Conservation (phyloP, 2,329 filamentous ascomycete species). For the Xylariaceae sp. region DNA sequence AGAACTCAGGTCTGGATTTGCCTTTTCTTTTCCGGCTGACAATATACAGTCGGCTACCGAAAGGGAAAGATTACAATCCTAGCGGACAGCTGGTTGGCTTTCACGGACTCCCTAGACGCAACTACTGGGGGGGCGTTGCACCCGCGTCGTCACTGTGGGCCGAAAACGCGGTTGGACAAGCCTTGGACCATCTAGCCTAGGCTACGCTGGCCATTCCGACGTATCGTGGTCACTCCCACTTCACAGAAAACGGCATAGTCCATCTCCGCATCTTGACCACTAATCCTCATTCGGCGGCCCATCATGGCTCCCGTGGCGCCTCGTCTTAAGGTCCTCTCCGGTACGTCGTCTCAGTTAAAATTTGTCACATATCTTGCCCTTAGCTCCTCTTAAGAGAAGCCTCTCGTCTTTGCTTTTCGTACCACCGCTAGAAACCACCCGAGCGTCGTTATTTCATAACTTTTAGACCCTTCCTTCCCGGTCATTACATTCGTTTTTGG, state of each 20-base stretch:
- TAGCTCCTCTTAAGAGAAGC: constrained; percentile 12
- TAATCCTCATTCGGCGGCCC: constrained; percentile 36
- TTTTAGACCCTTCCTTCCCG: neutral
- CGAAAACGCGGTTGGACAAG: constrained; percentile 25
- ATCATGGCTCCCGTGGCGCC: constrained; percentile 56
- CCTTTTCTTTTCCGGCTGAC: constrained; percentile 21
- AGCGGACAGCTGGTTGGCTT: constrained; percentile 22
- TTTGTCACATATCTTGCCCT: constrained; percentile 18
- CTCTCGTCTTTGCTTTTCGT: constrained; percentile 17
- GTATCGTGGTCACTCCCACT: constrained; percentile 26
- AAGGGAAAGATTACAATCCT: constrained; percentile 23
- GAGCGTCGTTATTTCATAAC: constrained; percentile 7
- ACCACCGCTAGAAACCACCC: constrained; percentile 17
- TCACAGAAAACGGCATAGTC: constrained; percentile 24
- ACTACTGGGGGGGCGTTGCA: constrained; percentile 25
- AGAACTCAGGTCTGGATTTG: constrained; percentile 27
- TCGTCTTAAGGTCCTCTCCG: constrained; percentile 56
- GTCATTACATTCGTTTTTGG: constrained; percentile 18
- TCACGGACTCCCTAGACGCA: constrained; percentile 24
- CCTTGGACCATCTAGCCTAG: constrained; percentile 19
- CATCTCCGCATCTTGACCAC: constrained; percentile 21
- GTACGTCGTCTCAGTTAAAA: constrained; percentile 38
- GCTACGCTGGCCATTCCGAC: constrained; percentile 27
- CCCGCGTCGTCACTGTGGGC: constrained; percentile 26
- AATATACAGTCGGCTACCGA: constrained; percentile 22